Percentiles rank a stretch among this genome's conserved stretches.
Conservation (phyloP, 768 basidiomycete species). For the Xerocomus spinulosus region DNA sequence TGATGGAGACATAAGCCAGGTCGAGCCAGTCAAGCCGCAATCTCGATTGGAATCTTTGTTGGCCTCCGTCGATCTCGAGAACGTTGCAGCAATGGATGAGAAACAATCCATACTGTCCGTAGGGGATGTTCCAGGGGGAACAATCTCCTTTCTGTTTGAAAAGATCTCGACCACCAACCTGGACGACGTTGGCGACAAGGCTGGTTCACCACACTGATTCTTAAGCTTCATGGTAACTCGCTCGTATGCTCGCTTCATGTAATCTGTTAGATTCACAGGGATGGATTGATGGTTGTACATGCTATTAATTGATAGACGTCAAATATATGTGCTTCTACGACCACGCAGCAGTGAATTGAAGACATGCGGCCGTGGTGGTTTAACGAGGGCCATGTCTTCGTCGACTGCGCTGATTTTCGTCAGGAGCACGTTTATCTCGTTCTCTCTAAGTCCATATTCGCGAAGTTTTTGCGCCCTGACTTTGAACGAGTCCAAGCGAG, state of each 20-base stretch:
- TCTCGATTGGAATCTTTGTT: slow-evolving; percentile 34
- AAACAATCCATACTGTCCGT: slow-evolving; percentile 36
- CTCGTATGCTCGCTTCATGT: background rate
- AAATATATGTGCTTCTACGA: slow-evolving; percentile 9
- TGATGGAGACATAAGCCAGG: slow-evolving; percentile 9
- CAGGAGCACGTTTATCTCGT: slow-evolving; percentile 18
- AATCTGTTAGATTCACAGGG: slow-evolving; percentile 4
- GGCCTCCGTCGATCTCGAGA: slow-evolving; percentile 46
- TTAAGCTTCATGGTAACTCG: background rate
- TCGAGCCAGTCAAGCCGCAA: slow-evolving; percentile 13
- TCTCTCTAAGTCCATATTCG: slow-evolving; percentile 24
- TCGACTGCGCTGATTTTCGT: slow-evolving; percentile 21
- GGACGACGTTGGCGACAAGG: slow-evolving; percentile 1
- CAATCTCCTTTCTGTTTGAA: slow-evolving; percentile 75
- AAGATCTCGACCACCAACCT: slow-evolving; percentile 36
- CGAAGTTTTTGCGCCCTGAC: slow-evolving; percentile 23
- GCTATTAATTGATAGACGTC: slow-evolving; percentile 5
- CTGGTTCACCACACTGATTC: slow-evolving; percentile 1
- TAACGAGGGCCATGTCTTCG: slow-evolving; percentile 14
- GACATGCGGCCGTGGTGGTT: background rate
- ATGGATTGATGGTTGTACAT: slow-evolving; percentile 2
- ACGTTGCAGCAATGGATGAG: slow-evolving; percentile 37
- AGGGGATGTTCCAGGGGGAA: slow-evolving; percentile 55
- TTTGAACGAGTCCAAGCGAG: slow-evolving; percentile 19
- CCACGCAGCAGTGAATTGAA: slow-evolving; percentile 6